phyloP scores from a whole-genome alignment of 2,329 filamentous ascomycete species.

The Trichoderma gracile region DNA sequence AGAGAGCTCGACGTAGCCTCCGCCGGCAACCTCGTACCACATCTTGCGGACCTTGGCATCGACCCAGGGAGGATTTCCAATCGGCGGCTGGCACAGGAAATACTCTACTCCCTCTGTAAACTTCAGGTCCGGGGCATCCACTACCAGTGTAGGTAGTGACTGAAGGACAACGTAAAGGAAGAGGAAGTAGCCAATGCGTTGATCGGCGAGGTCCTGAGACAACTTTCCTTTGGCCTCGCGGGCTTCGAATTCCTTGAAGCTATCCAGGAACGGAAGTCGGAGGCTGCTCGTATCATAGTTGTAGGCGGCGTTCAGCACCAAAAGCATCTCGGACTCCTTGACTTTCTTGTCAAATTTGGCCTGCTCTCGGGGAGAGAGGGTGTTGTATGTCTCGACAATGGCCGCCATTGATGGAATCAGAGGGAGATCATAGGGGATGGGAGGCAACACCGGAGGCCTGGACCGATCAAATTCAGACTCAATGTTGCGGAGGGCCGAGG shows the following conservation, averaged over 20 bases:
- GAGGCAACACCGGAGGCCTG: constrained; percentile 84
- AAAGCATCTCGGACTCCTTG: constrained; percentile 74
- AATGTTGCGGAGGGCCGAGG: constrained; percentile 73
- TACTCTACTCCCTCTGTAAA: constrained; percentile 75
- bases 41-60: constrained; percentile 65
- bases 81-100: constrained; percentile 75
- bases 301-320: constrained; percentile 77
- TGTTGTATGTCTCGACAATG: constrained; percentile 64
- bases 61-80: constrained; percentile 73
- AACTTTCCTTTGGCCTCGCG: constrained; percentile 65
- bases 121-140: constrained; percentile 70
- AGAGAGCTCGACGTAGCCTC: constrained; percentile 59
- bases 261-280: constrained; percentile 63
- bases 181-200: constrained; percentile 76
- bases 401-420: constrained; percentile 69
- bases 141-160: constrained; percentile 72
- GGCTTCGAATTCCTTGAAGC: constrained; percentile 70
- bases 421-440: constrained; percentile 87
- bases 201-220: constrained; percentile 67
- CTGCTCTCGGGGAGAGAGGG: constrained; percentile 71
- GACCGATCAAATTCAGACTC: constrained; percentile 87
- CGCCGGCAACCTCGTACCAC: constrained; percentile 74
- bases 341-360: constrained; percentile 70
- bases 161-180: constrained; percentile 79
- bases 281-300: constrained; percentile 69